Evolutionary conservation across 106 monocot species (phyloP), one percentile per base, ranked within the genome.

Genomic region (Apostasia shenzhenica): DNA sequence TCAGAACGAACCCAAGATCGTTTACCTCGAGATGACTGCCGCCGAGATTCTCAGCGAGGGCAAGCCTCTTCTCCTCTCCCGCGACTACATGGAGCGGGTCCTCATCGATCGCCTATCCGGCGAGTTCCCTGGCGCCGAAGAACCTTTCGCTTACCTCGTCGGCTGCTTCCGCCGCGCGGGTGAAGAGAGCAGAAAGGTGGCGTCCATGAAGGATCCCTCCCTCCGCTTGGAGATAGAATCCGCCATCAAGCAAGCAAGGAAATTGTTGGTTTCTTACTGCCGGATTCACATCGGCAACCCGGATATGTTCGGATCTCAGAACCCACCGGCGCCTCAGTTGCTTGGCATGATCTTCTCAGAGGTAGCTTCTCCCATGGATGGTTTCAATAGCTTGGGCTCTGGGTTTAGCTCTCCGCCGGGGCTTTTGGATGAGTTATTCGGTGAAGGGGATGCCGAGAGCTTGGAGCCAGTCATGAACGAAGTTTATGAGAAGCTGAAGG

Each of bases 31-130:
- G 78, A 79, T 80, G 43, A 95, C 95, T 52, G 95, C 95, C 54
- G 95, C 95, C 44, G 92, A 95, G 83, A 72, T 95, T 61, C 81
- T 95, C 69, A 86, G 86, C 86, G 95, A 95, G 73, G 74, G 76
- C 46, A 84, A 80, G 13, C 82, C 86, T 14, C 82, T 92, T 14
- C 68, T 84, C 38, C 71, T 92, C 41, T 81, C 81, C n/a, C 74
- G 81, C 11, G 87, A 86, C 51, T 48, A 69, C 57, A 70, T 79
- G 64, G 97, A 97, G 71, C 79, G 92, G 9, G 86, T 92, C 49
- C 87, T 97, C 47, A 83, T 97, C 66, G 97, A 97, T 38, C 92
- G 97, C 68, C 92, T 97, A 48, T 83, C 89, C 52, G 64, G 66
- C 39, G 54, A 57, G 55, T 68, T 78, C 70, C 78, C 82, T 12